A percentile compares a stretch with the other conserved stretches of the same genome.
Conservation (phyloP, 2,329 filamentous ascomycete species). For the Alternaria burnsii region DNA sequence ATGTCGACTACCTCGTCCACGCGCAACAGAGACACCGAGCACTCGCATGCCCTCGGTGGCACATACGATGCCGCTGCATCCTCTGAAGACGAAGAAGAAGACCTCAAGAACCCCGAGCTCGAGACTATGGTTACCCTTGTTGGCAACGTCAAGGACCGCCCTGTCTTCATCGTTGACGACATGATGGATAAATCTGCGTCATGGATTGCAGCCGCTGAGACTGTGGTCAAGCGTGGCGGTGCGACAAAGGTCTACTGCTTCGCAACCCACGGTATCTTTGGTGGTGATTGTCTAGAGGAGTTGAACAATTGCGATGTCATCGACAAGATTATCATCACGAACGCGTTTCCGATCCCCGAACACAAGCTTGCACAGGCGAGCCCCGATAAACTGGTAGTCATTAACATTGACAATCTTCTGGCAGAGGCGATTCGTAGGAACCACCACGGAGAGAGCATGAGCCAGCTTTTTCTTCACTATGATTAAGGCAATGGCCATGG, state of each 20-base stretch:
- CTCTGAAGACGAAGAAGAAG: slow-evolving; percentile 92
- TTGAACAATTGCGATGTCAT: slow-evolving; percentile 94
- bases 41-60: slow-evolving; percentile 80
- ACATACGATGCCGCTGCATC: slow-evolving; percentile 82
- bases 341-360: slow-evolving; percentile 90
- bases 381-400: slow-evolving; percentile 80
- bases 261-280: slow-evolving; percentile 95
- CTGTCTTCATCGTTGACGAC: slow-evolving; percentile 95
- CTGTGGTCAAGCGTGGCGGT: slow-evolving; percentile 88
- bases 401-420: slow-evolving; percentile 87
- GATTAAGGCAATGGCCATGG: slow-evolving; percentile 33
- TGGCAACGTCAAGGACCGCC: slow-evolving; percentile 85
- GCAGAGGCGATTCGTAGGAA: slow-evolving; percentile 94
- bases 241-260: slow-evolving; percentile 98
- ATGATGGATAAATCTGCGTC: slow-evolving; percentile 98
- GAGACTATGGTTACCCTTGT: slow-evolving; percentile 99
- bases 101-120: slow-evolving; percentile 78
- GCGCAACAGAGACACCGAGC: slow-evolving; percentile 48
- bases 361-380: slow-evolving; percentile 71
- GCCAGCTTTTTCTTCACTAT: slow-evolving; percentile 59
- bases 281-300: slow-evolving; percentile 86
- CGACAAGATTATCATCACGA: slow-evolving; percentile 92
- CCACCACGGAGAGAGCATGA: slow-evolving; percentile 90
- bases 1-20: slow-evolving; percentile 79
- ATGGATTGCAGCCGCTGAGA: slow-evolving; percentile 97